Conservation (phyloP, 1,139 yeast species). For the Meyerozyma athensensis region DNA sequence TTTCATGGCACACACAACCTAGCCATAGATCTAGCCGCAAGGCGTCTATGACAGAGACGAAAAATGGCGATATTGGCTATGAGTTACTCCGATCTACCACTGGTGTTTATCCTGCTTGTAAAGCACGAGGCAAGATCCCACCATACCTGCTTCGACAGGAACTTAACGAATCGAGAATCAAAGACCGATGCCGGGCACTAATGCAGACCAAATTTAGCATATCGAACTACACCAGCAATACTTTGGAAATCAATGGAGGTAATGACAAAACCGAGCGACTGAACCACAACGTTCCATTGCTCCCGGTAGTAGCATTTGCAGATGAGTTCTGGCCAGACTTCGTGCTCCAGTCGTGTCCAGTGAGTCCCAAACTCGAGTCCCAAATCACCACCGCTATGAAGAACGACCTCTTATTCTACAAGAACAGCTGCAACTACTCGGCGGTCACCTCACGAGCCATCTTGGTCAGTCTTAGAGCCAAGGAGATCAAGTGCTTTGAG, state of each 20-base stretch:
- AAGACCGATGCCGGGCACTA: neutral
- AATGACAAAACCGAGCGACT: neutral
- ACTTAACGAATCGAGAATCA: neutral
- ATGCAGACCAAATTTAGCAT: neutral
- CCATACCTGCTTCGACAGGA: neutral
- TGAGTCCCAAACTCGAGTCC: conserved; percentile 48
- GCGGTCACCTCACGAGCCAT: conserved; percentile 33
- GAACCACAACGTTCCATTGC: conserved; percentile 14
- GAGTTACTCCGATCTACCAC: conserved; percentile 1
- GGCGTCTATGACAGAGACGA: neutral
- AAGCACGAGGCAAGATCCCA: neutral
- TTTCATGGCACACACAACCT: conserved; percentile 21
- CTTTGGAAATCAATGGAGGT: neutral
- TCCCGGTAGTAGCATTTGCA: conserved; percentile 44
- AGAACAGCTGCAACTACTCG: conserved; percentile 31
- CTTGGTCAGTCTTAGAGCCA: conserved; percentile 47
- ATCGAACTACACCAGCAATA: neutral
- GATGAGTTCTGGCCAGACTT: conserved; percentile 53
- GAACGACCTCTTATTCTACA: conserved; percentile 45
- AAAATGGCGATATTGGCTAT: neutral
- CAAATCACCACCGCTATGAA: conserved; percentile 52
- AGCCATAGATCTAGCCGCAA: neutral
- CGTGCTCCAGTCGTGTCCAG: conserved; percentile 42
- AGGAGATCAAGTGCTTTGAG: conserved; percentile 53
- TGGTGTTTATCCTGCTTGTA: neutral